These are phyloP conservation scores for Zasmidium cellare DNA, from an alignment of 2,329 filamentous ascomycete species.

Conservation along the genomic window DNA sequence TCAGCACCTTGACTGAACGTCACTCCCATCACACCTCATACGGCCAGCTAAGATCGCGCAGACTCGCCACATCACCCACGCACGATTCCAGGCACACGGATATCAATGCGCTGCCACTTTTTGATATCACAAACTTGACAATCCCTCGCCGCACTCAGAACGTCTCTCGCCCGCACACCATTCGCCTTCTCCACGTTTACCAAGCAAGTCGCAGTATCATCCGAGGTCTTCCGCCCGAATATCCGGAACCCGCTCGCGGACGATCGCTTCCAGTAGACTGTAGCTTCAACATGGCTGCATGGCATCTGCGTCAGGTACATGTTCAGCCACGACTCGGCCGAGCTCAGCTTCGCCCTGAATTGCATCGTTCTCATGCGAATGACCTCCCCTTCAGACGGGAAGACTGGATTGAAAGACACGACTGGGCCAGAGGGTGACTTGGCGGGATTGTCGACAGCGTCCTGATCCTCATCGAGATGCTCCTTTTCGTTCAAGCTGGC, in stretches of 20 bases:
- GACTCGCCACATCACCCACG: not conserved
- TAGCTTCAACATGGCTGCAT: conserved; percentile 9
- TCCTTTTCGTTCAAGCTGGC: not conserved
- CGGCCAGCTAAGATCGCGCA: no score
- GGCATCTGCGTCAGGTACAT: conserved; percentile 20
- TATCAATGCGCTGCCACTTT: conserved; percentile 17
- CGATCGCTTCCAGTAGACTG: conserved; percentile 10
- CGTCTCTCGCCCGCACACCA: conserved; percentile 15
- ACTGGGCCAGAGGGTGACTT: not conserved
- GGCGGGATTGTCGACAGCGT: not conserved
- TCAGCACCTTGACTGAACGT: no score
- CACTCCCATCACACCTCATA: no score
- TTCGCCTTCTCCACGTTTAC: conserved; percentile 1
- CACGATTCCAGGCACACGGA: conserved; percentile 5
- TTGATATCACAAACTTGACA: conserved; percentile 4
- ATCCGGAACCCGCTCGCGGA: not conserved
- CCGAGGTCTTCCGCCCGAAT: conserved; percentile 4
- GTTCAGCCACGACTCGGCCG: conserved; percentile 14
- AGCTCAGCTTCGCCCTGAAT: conserved; percentile 8
- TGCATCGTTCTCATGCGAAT: conserved; percentile 14
- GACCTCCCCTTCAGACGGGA: conserved; percentile 8
- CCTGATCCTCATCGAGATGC: not conserved
- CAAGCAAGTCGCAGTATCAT: not conserved
- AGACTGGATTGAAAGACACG: conserved; percentile 16
- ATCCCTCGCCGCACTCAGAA: conserved; percentile 5